Base-by-base conservation (phyloP, 306 rosid species). In the Glycyrrhiza uralensis region DNA sequence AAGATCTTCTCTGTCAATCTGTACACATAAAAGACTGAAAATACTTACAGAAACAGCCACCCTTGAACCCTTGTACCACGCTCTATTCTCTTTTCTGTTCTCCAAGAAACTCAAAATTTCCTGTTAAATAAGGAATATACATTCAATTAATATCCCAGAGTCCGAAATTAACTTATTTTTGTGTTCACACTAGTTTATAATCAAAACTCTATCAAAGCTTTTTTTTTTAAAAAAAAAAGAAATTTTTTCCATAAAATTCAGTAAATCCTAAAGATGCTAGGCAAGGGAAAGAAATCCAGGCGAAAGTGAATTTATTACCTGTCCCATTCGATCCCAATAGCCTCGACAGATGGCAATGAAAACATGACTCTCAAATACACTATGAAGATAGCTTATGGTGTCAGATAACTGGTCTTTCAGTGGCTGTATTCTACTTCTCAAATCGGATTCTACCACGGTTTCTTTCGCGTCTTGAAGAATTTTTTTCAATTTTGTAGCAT, bases 271-370 rank as follows among this genome's bases (percentile, higher is more conserved):
- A 44, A 28, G 9, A 28, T 41, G 38, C 1, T 65, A 18, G 2
- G 15, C 2, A 14, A 26, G 57, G 5, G 8, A 33, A 41, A 33
- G 35, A 76, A 30, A 69, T 15, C 47, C 8, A 41, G 47, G 59
- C 7, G 36, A 46, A 79, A 60, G 42, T 42, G 9, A 77, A 70
- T 69, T 71, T 62, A 85, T 71, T 62, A 85, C 99, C 86, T 93
- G 96, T 67, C 99, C 99, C 96, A 95, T 83, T 12, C 90, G 92
- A 73, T 95, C 99, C 99, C 97, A 91, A 58, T 85, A 95, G 58
- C 96, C 89, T 59, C 99, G 90, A 69, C 97, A 95, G 41, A 88
- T 67, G 65, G 96, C 84, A 54, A 95, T 64, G 69, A 95, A 91
- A 74, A 95, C 97, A 2, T 81, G 92, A 69, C 82, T 88, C 81